Evolutionary conservation across 2,329 filamentous ascomycete species (phyloP).

Genomic region (Xylaria sp.): DNA sequence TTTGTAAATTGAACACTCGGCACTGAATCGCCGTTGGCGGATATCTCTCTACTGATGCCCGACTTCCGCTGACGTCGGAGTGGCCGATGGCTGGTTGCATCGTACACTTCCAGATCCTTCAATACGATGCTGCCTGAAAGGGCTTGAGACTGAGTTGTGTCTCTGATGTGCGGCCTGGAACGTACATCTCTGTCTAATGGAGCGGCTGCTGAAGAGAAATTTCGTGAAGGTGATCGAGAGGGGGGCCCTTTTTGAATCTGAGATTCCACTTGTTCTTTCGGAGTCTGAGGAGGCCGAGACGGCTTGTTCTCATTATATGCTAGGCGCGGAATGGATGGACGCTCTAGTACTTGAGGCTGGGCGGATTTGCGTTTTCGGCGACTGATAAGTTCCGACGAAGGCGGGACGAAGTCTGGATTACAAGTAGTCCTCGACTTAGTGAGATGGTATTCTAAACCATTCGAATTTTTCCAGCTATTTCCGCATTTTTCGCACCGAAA

Average conservation of each 20-base stretch:
- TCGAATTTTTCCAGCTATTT: constrained; percentile 65
- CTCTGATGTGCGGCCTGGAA: background rate
- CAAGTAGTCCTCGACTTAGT: constrained; percentile 64
- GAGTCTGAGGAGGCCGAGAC: constrained; percentile 14
- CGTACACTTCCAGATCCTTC: constrained; percentile 42
- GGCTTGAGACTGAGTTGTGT: constrained; percentile 8
- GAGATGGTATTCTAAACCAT: constrained; percentile 68
- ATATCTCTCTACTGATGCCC: background rate
- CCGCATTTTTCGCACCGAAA: constrained; percentile 65
- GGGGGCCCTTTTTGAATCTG: constrained; percentile 18
- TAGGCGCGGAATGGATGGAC: background rate
- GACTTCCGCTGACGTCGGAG: constrained; percentile 8
- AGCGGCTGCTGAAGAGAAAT: background rate
- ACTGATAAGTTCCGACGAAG: constrained; percentile 38
- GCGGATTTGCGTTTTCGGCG: constrained; percentile 26
- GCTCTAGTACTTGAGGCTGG: constrained; percentile 21
- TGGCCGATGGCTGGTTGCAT: constrained; percentile 36
- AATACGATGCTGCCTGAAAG: constrained; percentile 36
- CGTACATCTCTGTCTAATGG: background rate
- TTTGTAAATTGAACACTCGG: background rate
- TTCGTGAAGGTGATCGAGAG: background rate
- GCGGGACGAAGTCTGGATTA: constrained; percentile 58
- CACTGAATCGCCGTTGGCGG: background rate
- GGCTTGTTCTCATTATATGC: constrained; percentile 14
- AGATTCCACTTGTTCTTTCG: constrained; percentile 29